Conservation (phyloP, 1,284 basidiomycete genomes). For the Cronartium quercuum region DNA sequence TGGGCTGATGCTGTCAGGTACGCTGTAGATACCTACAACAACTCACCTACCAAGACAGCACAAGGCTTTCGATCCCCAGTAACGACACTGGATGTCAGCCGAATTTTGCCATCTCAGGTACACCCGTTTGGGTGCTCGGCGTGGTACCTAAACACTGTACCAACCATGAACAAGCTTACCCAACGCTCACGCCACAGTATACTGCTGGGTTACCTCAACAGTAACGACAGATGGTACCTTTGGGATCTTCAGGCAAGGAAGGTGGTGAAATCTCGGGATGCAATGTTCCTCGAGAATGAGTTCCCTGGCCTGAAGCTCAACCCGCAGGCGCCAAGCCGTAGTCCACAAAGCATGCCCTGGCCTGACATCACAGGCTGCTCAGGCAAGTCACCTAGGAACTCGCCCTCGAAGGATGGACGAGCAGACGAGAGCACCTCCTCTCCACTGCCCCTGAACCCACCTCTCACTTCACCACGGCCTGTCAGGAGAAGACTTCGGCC, state of each 20-base stretch:
- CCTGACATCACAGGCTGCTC: no score
- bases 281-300: not conserved
- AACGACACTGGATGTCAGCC: not conserved
- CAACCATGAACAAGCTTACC: not conserved
- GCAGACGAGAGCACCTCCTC: no score
- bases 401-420: no score
- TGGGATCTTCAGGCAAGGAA: not conserved
- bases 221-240: not conserved
- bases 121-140: slow-evolving; percentile 7
- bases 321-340: no score
- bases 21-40: slow-evolving; percentile 49
- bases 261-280: not conserved
- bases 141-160: slow-evolving; percentile 3
- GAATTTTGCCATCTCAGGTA: not conserved
- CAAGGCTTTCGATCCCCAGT: not conserved
- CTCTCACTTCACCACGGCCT: no score
- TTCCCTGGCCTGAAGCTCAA: not conserved
- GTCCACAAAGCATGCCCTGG: not conserved
- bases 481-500: no score
- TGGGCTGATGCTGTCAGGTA: slow-evolving; percentile 49
- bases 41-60: slow-evolving; percentile 40
- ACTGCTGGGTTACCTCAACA: not conserved
- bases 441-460: no score
- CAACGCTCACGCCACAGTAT: not conserved
- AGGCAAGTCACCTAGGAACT: no score